A percentile compares a stretch with the other conserved stretches of the same genome.
Evolutionary conservation across 306 rosid genomes (phyloP).

Genomic region (Glycyrrhiza uralensis): DNA sequence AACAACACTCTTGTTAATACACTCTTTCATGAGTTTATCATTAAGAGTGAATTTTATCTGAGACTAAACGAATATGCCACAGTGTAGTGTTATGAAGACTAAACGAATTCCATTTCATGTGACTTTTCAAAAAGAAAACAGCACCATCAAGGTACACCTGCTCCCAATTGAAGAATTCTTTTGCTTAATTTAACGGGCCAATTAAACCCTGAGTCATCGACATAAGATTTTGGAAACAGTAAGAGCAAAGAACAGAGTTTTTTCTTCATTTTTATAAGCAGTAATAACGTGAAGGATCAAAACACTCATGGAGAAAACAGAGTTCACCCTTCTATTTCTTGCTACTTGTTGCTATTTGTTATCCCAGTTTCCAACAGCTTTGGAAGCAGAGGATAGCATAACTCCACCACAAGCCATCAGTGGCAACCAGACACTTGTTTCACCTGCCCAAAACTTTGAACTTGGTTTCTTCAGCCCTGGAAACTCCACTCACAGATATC

Average conservation of each 20-base stretch:
- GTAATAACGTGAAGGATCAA: conserved; percentile 23
- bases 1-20: too few relatives aligned
- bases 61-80: neutral
- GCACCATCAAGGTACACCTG: conserved; percentile 23
- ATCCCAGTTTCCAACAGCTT: conserved; percentile 9
- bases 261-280: conserved; percentile 14
- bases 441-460: conserved; percentile 41
- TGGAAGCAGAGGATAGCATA: conserved; percentile 30
- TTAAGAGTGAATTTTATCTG: too few relatives aligned
- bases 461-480: conserved; percentile 43
- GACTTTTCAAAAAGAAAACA: conserved; percentile 1
- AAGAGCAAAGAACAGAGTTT: neutral
- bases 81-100: neutral
- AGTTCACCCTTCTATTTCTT: conserved; percentile 4
- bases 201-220: neutral
- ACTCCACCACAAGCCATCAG: conserved; percentile 31
- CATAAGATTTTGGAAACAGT: neutral
- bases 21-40: too few relatives aligned
- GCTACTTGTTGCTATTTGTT: conserved; percentile 16
- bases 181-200: conserved; percentile 1
- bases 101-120: neutral
- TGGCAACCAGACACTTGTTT: conserved; percentile 37
- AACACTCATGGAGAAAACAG: conserved; percentile 31
- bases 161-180: conserved; percentile 27
- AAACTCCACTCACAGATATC: conserved; percentile 28